These are phyloP conservation scores for Chamaecyparis obtusa DNA, from an alignment of 75 land plant genomes.

Conservation along the genomic window DNA sequence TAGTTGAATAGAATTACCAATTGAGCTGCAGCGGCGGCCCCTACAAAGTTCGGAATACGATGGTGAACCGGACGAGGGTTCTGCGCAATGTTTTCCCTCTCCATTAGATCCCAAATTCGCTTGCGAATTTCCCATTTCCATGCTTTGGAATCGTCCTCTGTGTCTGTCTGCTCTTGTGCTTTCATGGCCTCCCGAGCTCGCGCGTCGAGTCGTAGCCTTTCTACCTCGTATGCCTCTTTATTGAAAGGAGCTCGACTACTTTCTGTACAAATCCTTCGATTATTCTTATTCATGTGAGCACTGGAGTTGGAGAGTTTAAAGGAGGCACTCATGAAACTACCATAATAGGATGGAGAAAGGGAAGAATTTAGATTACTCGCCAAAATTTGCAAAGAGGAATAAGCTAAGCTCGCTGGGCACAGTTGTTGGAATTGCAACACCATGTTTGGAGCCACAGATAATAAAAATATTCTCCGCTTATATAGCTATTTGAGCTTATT, in stretches of 20 bases:
- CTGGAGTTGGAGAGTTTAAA: neutral
- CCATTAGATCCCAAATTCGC: conserved; percentile 88
- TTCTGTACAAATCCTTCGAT: neutral
- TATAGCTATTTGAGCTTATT: no score
- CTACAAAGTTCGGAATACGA: conserved; percentile 87
- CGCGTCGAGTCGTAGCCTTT: conserved; percentile 70
- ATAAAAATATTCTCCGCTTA: neutral
- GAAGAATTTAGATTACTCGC: neutral
- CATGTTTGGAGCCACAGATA: neutral
- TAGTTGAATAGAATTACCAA: conserved; percentile 31
- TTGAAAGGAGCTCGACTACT: conserved; percentile 25
- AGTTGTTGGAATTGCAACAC: neutral
- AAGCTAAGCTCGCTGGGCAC: neutral
- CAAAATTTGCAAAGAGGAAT: neutral
- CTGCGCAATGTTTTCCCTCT: conserved; percentile 64
- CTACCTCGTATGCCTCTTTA: conserved; percentile 58
- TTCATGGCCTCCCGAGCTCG: conserved; percentile 63
- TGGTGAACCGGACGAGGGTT: conserved; percentile 92
- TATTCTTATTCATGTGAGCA: neutral
- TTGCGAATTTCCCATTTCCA: conserved; percentile 94
- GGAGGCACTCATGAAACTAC: neutral
- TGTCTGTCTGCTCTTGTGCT: neutral
- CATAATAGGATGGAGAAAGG: neutral
- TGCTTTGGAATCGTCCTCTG: conserved; percentile 35
- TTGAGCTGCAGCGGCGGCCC: conserved; percentile 67